phyloP scores from a whole-genome alignment of 225 moss, liverwort and hornwort species.

The Asterella californica region DNA sequence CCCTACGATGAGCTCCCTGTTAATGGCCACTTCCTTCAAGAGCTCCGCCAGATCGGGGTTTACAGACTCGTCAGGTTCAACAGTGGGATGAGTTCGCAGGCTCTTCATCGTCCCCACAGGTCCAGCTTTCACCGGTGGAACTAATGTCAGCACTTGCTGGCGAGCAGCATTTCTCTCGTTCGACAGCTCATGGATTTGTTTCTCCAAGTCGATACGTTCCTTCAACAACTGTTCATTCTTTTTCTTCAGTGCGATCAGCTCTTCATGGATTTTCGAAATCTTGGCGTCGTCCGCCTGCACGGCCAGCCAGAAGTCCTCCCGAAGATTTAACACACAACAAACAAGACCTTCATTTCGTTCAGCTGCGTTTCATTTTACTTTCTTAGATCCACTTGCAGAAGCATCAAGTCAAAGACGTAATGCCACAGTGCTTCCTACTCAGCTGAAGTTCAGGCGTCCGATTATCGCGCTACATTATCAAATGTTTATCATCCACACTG shows the following conservation, averaged over 20 bases:
- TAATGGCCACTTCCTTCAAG: constrained; percentile 62
- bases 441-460: neutral
- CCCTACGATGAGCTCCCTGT: constrained; percentile 85
- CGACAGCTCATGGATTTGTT: constrained; percentile 42
- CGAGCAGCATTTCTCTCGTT: constrained; percentile 43
- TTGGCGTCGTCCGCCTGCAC: constrained; percentile 40
- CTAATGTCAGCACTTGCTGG: constrained; percentile 37
- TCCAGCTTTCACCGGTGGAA: constrained; percentile 53
- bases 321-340: neutral
- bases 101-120: constrained; percentile 68
- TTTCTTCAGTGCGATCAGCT: constrained; percentile 47
- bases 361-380: neutral
- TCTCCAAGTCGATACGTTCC: constrained; percentile 41
- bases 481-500: neutral
- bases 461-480: neutral
- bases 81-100: constrained; percentile 57
- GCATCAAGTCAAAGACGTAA: too few species aligned
- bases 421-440: neutral
- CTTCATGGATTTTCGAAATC: constrained; percentile 55
- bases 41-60: constrained; percentile 66
- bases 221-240: constrained; percentile 52
- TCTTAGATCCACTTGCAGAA: neutral
- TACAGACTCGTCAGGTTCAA: constrained; percentile 59
- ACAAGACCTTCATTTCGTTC: neutral
- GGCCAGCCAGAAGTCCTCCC: neutral